Base-by-base conservation (phyloP, 2,329 filamentous ascomycete genomes). In the Paraconiothyrium sp. region DNA sequence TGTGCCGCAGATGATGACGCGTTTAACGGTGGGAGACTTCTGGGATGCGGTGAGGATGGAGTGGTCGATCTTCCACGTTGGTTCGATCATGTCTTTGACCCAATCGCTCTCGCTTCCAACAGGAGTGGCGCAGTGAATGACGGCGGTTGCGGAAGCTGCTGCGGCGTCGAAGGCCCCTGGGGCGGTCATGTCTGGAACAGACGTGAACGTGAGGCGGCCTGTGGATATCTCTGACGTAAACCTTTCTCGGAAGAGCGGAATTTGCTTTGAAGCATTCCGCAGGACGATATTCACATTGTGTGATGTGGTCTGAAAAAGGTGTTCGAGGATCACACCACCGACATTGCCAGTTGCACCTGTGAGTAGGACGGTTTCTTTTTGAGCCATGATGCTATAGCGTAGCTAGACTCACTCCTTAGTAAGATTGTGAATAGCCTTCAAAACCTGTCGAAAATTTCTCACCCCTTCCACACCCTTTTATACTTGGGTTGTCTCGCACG, bases 281-380 rank as follows among this genome's bases (percentile, higher is more conserved):
- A 65, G 44, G 27, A 61, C 43, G 46, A 59, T 55, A 14, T 67
- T 63, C 14, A 67, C 63, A 13, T 59, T 64, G 32, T 44, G 61
- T 61, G 44, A 62, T 62, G 22, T 59, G 56, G 59, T 70, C 66
- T 22, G 62, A 24, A 72, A 57, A 27, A 68, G 44, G 24, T 71
- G 60, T 46, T 68, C 60, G 24, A 61, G 64, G 6, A 65, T 60
- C 13, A 68, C 66, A n/a, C 55, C 56, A 39, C 58, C 70, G 46
- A 72, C 64, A 52, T 66, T 63, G 35, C 70, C 69, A 50, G 67
- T 70, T 32, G 55, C 65, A 54, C 69, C 70, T 6, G 69, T 72
- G 11, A 73, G 60, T n/a, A 73, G 60, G 58, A 73, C 54, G 24
- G 60, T 43, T 20, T 52, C 49, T 56, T 55, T 35, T 16, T 32